phyloP scores from a whole-genome alignment of 495 filamentous ascomycete genomes.

The Penicillium herquei region DNA sequence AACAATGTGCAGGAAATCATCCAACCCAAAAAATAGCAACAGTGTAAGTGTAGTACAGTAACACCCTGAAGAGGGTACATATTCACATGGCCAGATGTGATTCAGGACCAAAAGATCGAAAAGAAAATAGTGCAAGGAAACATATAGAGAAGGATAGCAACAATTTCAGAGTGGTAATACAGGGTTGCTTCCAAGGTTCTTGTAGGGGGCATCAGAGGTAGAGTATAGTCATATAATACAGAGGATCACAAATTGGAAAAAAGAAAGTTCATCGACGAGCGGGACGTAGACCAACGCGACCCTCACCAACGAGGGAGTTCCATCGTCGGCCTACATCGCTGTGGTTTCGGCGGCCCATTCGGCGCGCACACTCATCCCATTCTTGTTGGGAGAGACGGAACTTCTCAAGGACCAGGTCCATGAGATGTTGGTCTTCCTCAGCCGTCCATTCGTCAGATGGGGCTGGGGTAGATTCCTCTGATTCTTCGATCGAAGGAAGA shows the following conservation, averaged over 20 bases:
- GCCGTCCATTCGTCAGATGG: conserved; percentile 54
- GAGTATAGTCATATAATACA: conserved; percentile 28
- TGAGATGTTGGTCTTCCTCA: conserved; percentile 68
- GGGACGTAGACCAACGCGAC: conserved; percentile 50
- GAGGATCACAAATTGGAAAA: conserved; percentile 3
- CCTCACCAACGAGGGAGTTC: conserved; percentile 63
- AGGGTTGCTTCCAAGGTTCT: conserved; percentile 20
- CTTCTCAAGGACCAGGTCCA: conserved; percentile 74
- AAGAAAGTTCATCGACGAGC: conserved; percentile 34
- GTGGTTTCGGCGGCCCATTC: conserved; percentile 58
- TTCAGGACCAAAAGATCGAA: conserved; percentile 3
- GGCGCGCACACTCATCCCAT: conserved; percentile 76
- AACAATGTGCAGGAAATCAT: conserved; percentile 14
- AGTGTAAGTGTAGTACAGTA: not conserved
- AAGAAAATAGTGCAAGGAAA: conserved; percentile 2
- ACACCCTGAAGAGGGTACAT: conserved; percentile 2
- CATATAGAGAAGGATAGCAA: conserved; percentile 8
- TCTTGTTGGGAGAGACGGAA: conserved; percentile 68
- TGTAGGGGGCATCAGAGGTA: conserved; percentile 6
- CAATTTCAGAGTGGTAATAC: conserved; percentile 21
- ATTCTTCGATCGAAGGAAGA: conserved; percentile 42
- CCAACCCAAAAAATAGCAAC: conserved; percentile 1
- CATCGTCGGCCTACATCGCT: conserved; percentile 66
- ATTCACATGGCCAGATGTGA: conserved; percentile 31
- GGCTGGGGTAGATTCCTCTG: conserved; percentile 18